Percentiles rank a stretch among this genome's conserved stretches.
phyloP scores from a whole-genome alignment of 805 yeast species.

The Barnettozyma pratensis region DNA sequence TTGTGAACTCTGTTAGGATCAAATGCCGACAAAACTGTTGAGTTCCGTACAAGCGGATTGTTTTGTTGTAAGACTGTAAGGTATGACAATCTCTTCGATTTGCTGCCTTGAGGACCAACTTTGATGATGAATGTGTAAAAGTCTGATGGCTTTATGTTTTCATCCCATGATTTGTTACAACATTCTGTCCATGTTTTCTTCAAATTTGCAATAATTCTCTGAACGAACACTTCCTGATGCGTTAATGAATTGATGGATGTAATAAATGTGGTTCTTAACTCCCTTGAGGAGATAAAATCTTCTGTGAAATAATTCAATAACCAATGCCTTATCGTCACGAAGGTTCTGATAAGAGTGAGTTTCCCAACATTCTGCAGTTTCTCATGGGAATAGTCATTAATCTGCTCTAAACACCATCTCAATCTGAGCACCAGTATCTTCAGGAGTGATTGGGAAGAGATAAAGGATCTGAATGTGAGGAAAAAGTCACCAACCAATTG shows the following conservation, averaged over 20 bases:
- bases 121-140: conserved; percentile 18
- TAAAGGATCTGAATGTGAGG: conserved; percentile 71
- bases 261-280: conserved; percentile 41
- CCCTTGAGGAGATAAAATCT: conserved; percentile 60
- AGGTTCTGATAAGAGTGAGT: conserved; percentile 70
- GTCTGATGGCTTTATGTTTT: conserved; percentile 25
- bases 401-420: conserved; percentile 59
- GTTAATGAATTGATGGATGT: conserved; percentile 27
- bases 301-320: conserved; percentile 78
- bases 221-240: conserved; percentile 23
- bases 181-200: conserved; percentile 45
- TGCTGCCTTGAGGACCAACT: conserved; percentile 24
- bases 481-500: conserved; percentile 79
- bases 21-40: conserved; percentile 31
- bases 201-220: conserved; percentile 38
- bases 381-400: conserved; percentile 22
- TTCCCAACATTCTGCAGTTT: conserved; percentile 47
- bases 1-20: conserved; percentile 18
- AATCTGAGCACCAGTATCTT: conserved; percentile 59
- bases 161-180: conserved; percentile 26
- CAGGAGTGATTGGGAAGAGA: conserved; percentile 53
- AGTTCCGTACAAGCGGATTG: conserved; percentile 38
- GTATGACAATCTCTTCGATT: conserved; percentile 30
- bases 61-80: conserved; percentile 33
- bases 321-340: conserved; percentile 89